Evolutionary conservation across 2,329 filamentous ascomycete genomes (phyloP), one percentile per base, ranked within the genome.

Genomic region (Metarhizium rileyi): DNA sequence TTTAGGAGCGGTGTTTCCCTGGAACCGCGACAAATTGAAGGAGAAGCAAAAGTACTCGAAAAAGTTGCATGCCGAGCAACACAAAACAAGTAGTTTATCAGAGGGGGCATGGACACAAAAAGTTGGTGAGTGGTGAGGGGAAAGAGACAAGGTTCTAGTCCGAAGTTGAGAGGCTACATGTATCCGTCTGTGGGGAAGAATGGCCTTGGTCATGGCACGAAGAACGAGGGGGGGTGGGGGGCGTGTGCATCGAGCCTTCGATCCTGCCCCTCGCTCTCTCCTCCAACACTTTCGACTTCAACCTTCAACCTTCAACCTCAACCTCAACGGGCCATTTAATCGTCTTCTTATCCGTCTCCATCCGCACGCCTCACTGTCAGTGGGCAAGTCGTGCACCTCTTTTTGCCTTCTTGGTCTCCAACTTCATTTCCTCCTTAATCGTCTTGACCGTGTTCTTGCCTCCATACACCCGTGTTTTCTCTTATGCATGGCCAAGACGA

Each of bases 381-480:
- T n/a, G n/a, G n/a, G n/a, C n/a, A n/a, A n/a, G n/a, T n/a, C n/a
- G n/a, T n/a, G n/a, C n/a, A n/a, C n/a, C n/a, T n/a, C n/a, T n/a
- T n/a, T n/a, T n/a, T n/a, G n/a, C n/a, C n/a, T n/a, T n/a, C n/a
- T n/a, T n/a, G n/a, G n/a, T 33, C 30, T 33, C 27, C 27, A 8
- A 12, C 8, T 28, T 33, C 14, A 14, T 16, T 12, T 12, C 14
- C 22, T 18, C 20, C 35, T 18, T 6, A 16, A 6, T 25, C 20
- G 4, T 25, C 38, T 14, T 25, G 20, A 42, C n/a, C n/a, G n/a
- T n/a, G n/a, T n/a, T n/a, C n/a, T n/a, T 42, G 6, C 20, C 38
- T 12, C 38, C 7, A 9, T 45, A 30, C 33, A 49, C 48, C 48
- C 45, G 47, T 28, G 23, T 49, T 41, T 45, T 26, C n/a, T 28